Percentiles rank a stretch among this genome's conserved stretches.
These are phyloP conservation scores for Penicillium bovifimosum DNA, from an alignment of 495 filamentous ascomycete genomes.

Conservation along the genomic window DNA sequence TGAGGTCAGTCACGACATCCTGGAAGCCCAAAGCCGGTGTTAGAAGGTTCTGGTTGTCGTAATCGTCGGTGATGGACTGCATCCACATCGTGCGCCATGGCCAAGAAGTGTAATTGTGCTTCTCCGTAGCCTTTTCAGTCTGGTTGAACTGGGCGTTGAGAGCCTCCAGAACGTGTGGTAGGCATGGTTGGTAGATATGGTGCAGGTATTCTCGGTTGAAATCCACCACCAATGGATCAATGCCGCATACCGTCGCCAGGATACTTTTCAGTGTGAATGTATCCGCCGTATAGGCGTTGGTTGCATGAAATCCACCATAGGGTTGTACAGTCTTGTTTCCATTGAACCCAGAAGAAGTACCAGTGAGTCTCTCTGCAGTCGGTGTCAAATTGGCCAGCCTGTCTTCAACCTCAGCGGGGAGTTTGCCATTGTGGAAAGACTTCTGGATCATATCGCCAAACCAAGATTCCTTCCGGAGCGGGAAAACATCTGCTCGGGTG, in stretches of 20 bases:
- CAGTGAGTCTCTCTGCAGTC: conserved; percentile 32
- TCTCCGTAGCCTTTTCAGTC: conserved; percentile 10
- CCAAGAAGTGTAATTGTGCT: conserved; percentile 17
- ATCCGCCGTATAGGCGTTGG: conserved; percentile 30
- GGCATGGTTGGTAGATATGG: conserved; percentile 41
- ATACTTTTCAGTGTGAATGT: conserved; percentile 42
- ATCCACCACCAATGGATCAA: conserved; percentile 36
- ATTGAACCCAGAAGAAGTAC: conserved; percentile 18
- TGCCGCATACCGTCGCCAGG: conserved; percentile 34
- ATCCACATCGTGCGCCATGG: conserved; percentile 26
- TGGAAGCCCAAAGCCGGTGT: conserved; percentile 29
- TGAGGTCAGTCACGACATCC: conserved; percentile 23
- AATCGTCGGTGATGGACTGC: conserved; percentile 29
- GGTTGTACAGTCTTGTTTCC: conserved; percentile 13
- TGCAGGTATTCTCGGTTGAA: conserved; percentile 35
- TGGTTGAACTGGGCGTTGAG: conserved; percentile 26
- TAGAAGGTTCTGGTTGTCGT: conserved; percentile 23
- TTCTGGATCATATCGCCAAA: conserved; percentile 19
- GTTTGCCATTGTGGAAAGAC: conserved; percentile 19
- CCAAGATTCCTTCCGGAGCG: conserved; percentile 31
- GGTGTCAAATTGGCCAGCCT: conserved; percentile 29
- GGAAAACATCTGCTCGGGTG: conserved; percentile 41
- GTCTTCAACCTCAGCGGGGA: conserved; percentile 23
- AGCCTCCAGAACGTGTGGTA: conserved; percentile 34
- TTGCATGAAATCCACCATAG: conserved; percentile 33